Evolutionary conservation across 1,284 basidiomycete genomes (phyloP), one percentile per base, ranked within the genome.

Genomic region (Tylopilus sp.): DNA sequence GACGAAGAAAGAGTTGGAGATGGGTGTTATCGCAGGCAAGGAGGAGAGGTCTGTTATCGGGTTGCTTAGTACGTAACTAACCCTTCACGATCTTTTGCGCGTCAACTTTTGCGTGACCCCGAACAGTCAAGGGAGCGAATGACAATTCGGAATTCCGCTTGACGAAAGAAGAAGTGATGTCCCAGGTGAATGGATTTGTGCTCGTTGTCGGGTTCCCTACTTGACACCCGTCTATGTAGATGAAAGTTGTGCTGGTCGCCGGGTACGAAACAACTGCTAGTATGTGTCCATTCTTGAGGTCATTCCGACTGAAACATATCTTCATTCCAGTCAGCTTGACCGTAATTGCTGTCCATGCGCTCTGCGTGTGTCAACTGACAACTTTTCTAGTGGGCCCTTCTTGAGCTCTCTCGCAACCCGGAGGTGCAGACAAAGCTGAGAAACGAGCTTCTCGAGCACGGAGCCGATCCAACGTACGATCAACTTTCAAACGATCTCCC

Each of bases 141-240:
- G 53, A 58, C 0, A 65, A 67, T 23, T 64, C 70, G 0, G 69
- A 70, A 18, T 60, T 78, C 41, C 70, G 69, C 36, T 73, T 90
- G 73, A 75, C 79, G 3, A 73, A 80, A 43, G 80, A 81, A 13
- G 88, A 92, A 61, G 77, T 90, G 16, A 57, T 82, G 44, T 80
- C 85, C 2, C 79, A 84, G 70, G 70, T 66, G 46, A 40, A 43
- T 18, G 10, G 36, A 16, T 34, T 30, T 16, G 7, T 31, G 19
- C n/a, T 7, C 7, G 15, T 36, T 12, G 15, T 33, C 16, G 7
- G 33, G 2, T 9, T 21, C 12, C 6, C 1, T 21, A 6, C 9
- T 21, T 16, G 11, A 31, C 19, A 2, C 15, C 4, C 1, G 8
- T 15, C 35, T 11, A 15, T n/a, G n/a, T 33, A 69, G 66, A 67